Evolutionary conservation across 352 stramenopile genomes (phyloP), one percentile per base, ranked within the genome.

Genomic region (Phytopythium helicoides): DNA sequence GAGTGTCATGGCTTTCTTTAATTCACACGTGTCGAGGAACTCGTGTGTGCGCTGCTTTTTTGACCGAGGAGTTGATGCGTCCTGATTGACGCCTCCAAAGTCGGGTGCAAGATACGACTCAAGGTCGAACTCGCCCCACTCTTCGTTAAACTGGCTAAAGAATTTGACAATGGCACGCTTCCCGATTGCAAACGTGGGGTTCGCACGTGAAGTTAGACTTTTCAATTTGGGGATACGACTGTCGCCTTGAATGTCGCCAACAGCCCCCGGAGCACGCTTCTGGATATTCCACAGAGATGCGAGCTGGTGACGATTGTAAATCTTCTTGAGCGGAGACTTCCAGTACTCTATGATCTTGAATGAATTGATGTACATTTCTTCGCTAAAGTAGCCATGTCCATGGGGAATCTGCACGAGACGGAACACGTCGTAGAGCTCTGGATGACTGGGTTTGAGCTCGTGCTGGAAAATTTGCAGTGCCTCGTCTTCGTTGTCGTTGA

Each of bases 91-190:
- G 7, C 48, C 40, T 21, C 71, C 49, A 36, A 86, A 89, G 1
- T 79, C 66, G 12, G 77, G 75, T 10, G 81, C 54, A 48, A 92
- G 66, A 54, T 79, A 92, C 6, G 75, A 64, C 21, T 82, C 60
- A 49, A 93, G 74, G 47, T 90, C 68, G 41, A 91, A 86, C 58
- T 93, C 83, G 18, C 81, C 73, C 82, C 83, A 95, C 16, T 84
- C 76, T 42, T 88, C 63, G 45, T 95, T 95, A 55, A 84, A 87
- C 49, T 89, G 69, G 36, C 85, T 95, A 56, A 89, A 93, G 26
- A 91, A 91, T 54, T 95, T 95, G 28, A 95, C 52, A 16, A 92
- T 47, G 16, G 86, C 25, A 19, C 57, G 65, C 31, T 76, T 72
- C 16, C 76, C 78, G 19, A 95, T 56, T 0, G 71, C 76, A 58